Percentiles rank a stretch among this genome's conserved stretches.
phyloP scores from a whole-genome alignment of 2,329 filamentous ascomycete genomes.

The Ophiocordyceps camponoti-leonardi region DNA sequence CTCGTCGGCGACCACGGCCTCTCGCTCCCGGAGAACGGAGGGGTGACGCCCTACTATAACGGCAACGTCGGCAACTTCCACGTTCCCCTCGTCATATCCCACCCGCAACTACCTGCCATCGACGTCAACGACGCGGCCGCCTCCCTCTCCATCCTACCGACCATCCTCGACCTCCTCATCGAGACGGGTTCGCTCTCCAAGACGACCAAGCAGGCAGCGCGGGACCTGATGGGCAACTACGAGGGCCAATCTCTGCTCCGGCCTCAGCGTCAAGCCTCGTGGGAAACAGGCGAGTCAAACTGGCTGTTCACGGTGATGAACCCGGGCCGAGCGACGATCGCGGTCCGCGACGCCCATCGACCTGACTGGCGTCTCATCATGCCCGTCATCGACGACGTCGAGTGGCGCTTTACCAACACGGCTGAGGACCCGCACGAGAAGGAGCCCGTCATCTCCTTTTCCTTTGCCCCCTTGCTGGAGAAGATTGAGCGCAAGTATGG shows the following conservation, averaged over 20 bases:
- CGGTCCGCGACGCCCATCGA: conserved; percentile 6
- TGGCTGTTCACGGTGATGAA: conserved; percentile 11
- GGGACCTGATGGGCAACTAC: conserved; percentile 15
- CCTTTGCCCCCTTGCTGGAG: conserved; percentile 5
- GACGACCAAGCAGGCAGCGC: conserved; percentile 8
- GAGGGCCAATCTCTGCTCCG: conserved; percentile 18
- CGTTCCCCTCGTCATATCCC: conserved; percentile 16
- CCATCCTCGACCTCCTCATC: conserved; percentile 17
- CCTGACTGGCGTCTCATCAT: conserved; percentile 9
- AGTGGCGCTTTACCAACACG: conserved; percentile 15
- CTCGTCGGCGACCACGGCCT: conserved; percentile 17
- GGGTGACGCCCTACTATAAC: conserved; percentile 16
- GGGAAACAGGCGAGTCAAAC: conserved; percentile 6
- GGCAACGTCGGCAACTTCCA: conserved; percentile 16
- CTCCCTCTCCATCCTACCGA: conserved; percentile 15
- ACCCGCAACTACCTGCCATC: conserved; percentile 14
- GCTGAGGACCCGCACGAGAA: conserved; percentile 12
- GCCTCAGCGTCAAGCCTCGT: conserved; percentile 8
- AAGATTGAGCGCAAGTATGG: conserved; percentile 9
- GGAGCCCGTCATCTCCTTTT: conserved; percentile 10
- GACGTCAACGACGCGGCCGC: conserved; percentile 14
- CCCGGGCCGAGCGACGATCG: conserved; percentile 8
- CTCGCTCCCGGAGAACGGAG: conserved; percentile 14
- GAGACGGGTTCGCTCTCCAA: conserved; percentile 14
- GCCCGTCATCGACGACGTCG: conserved; percentile 9